Evolutionary conservation across 805 yeast species (phyloP).

Genomic region (Schizosaccharomyces pombe): DNA sequence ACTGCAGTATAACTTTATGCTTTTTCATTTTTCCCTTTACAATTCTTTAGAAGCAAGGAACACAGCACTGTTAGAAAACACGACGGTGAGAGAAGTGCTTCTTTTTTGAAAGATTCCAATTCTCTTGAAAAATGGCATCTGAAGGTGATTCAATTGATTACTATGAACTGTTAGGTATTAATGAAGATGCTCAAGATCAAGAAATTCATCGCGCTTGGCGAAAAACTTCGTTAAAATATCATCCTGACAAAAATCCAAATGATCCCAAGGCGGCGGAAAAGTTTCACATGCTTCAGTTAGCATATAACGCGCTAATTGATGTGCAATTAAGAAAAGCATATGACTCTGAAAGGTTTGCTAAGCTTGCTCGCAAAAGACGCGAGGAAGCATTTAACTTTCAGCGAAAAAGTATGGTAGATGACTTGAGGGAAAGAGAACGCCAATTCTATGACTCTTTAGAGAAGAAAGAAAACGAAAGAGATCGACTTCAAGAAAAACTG

Average conservation of each 20-base stretch:
- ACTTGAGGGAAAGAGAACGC: background rate
- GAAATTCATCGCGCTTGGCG: constrained; percentile 39
- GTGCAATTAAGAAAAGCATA: background rate
- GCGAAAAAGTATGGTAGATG: background rate
- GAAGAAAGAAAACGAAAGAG: background rate
- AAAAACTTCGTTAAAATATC: constrained; percentile 37
- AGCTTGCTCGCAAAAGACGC: constrained; percentile 3
- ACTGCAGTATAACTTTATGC: too few species aligned
- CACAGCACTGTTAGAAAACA: too few species aligned
- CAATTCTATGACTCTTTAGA: background rate
- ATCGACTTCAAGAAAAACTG: background rate
- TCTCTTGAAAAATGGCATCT: background rate
- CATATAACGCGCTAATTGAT: constrained; percentile 3
- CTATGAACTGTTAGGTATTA: constrained; percentile 4
- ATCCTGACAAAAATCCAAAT: constrained; percentile 38
- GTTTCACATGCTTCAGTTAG: constrained; percentile 7
- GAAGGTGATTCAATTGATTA: background rate
- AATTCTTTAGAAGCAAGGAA: too few species aligned
- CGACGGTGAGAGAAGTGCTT: background rate
- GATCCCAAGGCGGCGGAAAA: constrained; percentile 5
- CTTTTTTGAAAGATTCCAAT: background rate
- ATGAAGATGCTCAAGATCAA: background rate
- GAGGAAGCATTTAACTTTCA: constrained; percentile 3
- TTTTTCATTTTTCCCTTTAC: too few species aligned
- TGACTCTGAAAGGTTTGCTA: background rate